Percentiles rank a stretch among this genome's conserved stretches.
phyloP scores from a whole-genome alignment of 805 yeast genomes.

The Candida ortonii region DNA sequence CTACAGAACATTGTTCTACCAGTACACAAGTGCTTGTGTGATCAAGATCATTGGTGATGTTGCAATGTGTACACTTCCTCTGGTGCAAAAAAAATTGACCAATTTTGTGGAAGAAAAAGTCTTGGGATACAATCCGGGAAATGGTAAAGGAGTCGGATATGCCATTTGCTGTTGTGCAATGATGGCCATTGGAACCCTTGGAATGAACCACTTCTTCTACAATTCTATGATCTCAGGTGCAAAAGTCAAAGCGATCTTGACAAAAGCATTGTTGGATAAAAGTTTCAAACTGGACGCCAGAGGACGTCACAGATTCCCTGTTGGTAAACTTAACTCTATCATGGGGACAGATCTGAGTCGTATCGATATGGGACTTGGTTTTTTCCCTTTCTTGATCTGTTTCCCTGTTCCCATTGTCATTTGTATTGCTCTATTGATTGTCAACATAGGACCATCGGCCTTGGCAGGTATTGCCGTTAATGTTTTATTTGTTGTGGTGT shows the following conservation, averaged over 20 bases:
- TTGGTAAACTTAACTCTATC: conserved; percentile 71
- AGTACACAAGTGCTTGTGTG: conserved; percentile 40
- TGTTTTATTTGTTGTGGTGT: conserved; percentile 43
- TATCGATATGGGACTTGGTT: conserved; percentile 69
- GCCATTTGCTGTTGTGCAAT: conserved; percentile 67
- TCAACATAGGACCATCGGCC: conserved; percentile 69
- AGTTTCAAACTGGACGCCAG: conserved; percentile 58
- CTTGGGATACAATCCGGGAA: conserved; percentile 37
- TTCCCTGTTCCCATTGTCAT: conserved; percentile 63
- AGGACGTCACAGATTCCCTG: conserved; percentile 61
- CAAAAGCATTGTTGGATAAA: conserved; percentile 65
- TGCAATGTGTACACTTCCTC: conserved; percentile 55
- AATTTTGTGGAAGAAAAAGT: conserved; percentile 54
- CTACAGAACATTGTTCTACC: conserved; percentile 46
- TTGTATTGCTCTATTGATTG: conserved; percentile 61
- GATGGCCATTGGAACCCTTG: conserved; percentile 45
- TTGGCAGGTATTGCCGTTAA: conserved; percentile 67
- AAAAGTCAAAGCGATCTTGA: conserved; percentile 63
- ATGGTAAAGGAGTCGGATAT: conserved; percentile 71
- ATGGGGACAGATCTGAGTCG: conserved; percentile 81
- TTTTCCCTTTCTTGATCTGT: conserved; percentile 60
- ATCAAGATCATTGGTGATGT: conserved; percentile 45
- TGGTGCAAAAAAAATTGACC: conserved; percentile 62
- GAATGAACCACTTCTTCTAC: conserved; percentile 63
- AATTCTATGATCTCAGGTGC: conserved; percentile 63